Conservation (phyloP, 2,329 filamentous ascomycete species). For the Orbilia blumenaviensis region DNA sequence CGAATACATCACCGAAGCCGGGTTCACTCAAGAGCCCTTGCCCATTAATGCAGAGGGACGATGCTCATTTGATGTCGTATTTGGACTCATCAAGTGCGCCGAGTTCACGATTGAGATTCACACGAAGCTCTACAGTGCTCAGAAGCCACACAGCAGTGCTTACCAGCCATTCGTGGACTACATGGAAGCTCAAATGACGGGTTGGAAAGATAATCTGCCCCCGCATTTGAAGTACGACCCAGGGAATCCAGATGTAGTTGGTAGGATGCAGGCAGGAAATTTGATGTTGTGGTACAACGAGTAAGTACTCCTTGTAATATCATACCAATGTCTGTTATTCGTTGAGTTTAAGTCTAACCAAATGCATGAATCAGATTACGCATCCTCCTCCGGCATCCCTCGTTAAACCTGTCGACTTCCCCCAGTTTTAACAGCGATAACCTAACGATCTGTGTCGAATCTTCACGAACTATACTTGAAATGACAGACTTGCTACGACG, state of each 20-base stretch:
- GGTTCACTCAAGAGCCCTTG: constrained; percentile 66
- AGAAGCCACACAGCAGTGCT: constrained; percentile 67
- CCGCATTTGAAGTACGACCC: constrained; percentile 66
- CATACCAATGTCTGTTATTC: not conserved
- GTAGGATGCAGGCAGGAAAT: constrained; percentile 67
- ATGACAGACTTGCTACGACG: constrained; percentile 70
- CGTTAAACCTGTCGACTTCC: constrained; percentile 68
- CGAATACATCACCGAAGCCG: constrained; percentile 72
- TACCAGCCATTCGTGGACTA: constrained; percentile 72
- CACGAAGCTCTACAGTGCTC: constrained; percentile 77
- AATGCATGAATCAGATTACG: constrained; percentile 61
- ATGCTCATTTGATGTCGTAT: constrained; percentile 71
- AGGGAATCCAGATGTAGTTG: constrained; percentile 61
- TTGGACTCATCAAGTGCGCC: constrained; percentile 66
- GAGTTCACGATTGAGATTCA: constrained; percentile 78
- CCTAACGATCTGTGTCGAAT: constrained; percentile 72
- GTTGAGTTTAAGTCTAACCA: not conserved
- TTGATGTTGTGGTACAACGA: constrained; percentile 68
- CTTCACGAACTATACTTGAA: constrained; percentile 71
- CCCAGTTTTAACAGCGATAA: constrained; percentile 70
- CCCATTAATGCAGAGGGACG: constrained; percentile 62
- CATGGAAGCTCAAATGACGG: constrained; percentile 72
- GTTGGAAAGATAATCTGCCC: constrained; percentile 73
- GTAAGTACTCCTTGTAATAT: constrained; percentile 43
- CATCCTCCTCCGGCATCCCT: constrained; percentile 71